Percentiles rank a stretch among this genome's conserved stretches.
These are phyloP conservation scores for Capillidium rhysosporum DNA, from an alignment of 371 early-diverging fungal species.

Conservation along the genomic window DNA sequence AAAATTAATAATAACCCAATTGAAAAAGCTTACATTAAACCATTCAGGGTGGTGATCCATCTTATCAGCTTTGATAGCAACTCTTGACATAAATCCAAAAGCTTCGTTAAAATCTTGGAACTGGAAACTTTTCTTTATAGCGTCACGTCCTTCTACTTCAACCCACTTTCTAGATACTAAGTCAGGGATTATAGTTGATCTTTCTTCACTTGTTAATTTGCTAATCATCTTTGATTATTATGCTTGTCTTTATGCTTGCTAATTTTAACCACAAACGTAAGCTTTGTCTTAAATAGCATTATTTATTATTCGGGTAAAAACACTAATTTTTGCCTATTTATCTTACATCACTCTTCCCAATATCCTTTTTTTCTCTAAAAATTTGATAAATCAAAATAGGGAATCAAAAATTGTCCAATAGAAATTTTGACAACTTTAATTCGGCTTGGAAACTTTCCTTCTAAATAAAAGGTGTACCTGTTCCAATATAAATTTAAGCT, in stretches of 20 bases:
- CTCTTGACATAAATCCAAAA: slow-evolving; percentile 84
- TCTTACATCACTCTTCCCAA: no score
- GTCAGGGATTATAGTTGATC: slow-evolving; percentile 22
- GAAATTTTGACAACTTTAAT: no score
- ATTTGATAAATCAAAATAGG: no score
- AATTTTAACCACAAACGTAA: not conserved
- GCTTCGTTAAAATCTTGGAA: slow-evolving; percentile 75
- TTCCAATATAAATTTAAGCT: no score
- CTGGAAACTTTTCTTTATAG: slow-evolving; percentile 50
- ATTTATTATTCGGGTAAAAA: not conserved
- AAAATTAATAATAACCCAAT: not conserved
- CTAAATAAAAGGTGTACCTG: no score
- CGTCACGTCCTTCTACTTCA: slow-evolving; percentile 46
- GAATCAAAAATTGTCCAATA: no score
- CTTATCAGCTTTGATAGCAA: slow-evolving; percentile 78
- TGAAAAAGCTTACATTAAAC: slow-evolving; percentile 45
- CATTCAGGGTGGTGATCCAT: slow-evolving; percentile 90
- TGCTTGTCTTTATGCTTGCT: no score
- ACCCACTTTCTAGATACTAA: slow-evolving; percentile 30
- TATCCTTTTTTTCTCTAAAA: no score
- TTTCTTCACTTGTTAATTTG: slow-evolving; percentile 24
- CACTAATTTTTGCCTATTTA: no score
- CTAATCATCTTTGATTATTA: slow-evolving; percentile 7
- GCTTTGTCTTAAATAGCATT: not conserved
- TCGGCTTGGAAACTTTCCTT: no score